Evolutionary conservation across 1,139 yeast genomes (phyloP).

Genomic region (Meyerozyma guilliermondii): DNA sequence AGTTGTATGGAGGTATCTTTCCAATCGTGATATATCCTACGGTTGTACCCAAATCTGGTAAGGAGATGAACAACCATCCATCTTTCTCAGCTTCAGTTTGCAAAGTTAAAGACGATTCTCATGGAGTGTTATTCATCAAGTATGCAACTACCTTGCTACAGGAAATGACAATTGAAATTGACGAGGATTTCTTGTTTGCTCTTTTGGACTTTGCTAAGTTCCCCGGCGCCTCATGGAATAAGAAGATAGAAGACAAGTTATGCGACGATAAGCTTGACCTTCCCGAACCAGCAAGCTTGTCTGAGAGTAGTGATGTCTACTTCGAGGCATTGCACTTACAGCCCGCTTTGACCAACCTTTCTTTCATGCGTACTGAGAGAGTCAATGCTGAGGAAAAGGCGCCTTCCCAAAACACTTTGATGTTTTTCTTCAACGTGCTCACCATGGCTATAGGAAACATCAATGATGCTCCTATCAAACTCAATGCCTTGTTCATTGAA

Average conservation of each 20-base stretch:
- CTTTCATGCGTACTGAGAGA: constrained; percentile 88
- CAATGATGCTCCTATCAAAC: constrained; percentile 90
- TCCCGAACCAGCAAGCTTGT: constrained; percentile 65
- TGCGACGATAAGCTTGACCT: constrained; percentile 61
- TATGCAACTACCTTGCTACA: constrained; percentile 87
- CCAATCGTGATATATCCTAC: constrained; percentile 92
- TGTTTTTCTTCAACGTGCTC: constrained; percentile 76
- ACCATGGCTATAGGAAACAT: constrained; percentile 98
- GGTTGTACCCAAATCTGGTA: constrained; percentile 77
- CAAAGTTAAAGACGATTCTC: constrained; percentile 79
- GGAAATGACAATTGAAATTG: constrained; percentile 87
- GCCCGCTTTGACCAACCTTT: constrained; percentile 81
- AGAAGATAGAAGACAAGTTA: constrained; percentile 41
- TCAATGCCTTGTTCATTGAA: constrained; percentile 83
- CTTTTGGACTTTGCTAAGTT: constrained; percentile 70
- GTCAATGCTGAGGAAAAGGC: constrained; percentile 55
- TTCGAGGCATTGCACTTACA: constrained; percentile 92
- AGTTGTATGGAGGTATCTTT: constrained; percentile 79
- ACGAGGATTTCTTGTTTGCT: constrained; percentile 88
- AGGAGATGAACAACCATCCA: constrained; percentile 86
- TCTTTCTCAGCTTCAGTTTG: constrained; percentile 83
- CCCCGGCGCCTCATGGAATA: constrained; percentile 70
- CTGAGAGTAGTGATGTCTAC: constrained; percentile 69
- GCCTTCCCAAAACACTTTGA: constrained; percentile 58
- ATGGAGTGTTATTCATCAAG: constrained; percentile 85